Evolutionary conservation across 371 early-diverging fungal species (phyloP).

Genomic region (Circinella minor): DNA sequence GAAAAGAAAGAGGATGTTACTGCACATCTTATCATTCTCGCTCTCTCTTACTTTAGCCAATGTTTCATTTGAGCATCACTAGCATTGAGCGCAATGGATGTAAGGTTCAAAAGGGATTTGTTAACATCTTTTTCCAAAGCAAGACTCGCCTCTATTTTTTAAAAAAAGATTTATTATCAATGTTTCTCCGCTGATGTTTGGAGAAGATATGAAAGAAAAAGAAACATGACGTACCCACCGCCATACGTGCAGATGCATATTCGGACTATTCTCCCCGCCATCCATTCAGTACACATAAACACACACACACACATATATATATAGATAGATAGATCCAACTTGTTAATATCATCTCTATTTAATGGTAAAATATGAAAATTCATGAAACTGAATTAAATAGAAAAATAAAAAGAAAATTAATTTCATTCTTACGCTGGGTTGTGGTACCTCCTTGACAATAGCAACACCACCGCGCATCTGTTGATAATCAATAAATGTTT

Average conservation of each 20-base stretch:
- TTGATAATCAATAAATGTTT: slow-evolving; percentile 65
- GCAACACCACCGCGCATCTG: slow-evolving; percentile 65
- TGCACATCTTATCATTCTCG: background rate
- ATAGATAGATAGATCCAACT: too few species aligned
- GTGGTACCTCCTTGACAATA: slow-evolving; percentile 37
- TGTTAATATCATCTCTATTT: background rate
- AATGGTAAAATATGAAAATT: background rate
- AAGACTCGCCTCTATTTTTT: slow-evolving; percentile 39
- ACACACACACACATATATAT: too few species aligned
- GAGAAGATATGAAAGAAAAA: background rate
- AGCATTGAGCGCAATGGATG: slow-evolving; percentile 51
- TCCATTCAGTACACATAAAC: too few species aligned
- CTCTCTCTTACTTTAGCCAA: slow-evolving; percentile 51
- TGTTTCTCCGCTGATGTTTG: background rate
- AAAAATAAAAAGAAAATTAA: background rate
- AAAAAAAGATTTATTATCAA: background rate
- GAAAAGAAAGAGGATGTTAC: background rate
- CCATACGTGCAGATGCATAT: slow-evolving; percentile 43
- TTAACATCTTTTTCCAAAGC: slow-evolving; percentile 62
- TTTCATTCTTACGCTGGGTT: slow-evolving; percentile 33
- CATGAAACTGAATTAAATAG: background rate
- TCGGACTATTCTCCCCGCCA: slow-evolving; percentile 24
- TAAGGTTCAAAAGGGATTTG: slow-evolving; percentile 60
- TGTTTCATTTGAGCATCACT: slow-evolving; percentile 63
- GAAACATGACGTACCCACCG: slow-evolving; percentile 28